Base-by-base conservation (phyloP, 2,329 filamentous ascomycete genomes). In the Colletotrichum camelliae region DNA sequence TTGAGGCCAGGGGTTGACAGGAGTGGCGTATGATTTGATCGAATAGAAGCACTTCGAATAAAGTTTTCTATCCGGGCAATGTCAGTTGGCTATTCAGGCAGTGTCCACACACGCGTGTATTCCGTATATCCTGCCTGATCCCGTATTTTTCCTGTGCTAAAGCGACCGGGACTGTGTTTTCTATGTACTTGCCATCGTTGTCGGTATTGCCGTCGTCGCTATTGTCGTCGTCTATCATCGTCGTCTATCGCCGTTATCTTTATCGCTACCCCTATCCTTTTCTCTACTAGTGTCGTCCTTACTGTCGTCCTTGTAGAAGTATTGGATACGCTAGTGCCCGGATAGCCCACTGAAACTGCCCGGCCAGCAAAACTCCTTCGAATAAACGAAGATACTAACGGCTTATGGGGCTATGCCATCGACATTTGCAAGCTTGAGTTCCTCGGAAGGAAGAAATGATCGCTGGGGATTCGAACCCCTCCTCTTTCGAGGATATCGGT, bases 121-220 rank as follows among this genome's bases (percentile, higher is more conserved):
- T 43, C 9, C 8, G 9, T 0, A 43, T 2, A 6, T 5, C 39
- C 39, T 43, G 2, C 9, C 0, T 18, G 5, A 12, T n/a, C 8
- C 9, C 4, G 39, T n/a, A 6, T 2, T n/a, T n/a, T 43, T 43
- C 0, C 39, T 43, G 39, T 43, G 39, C 39, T 43, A n/a, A 2
- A 43, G 39, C 39, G 24, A 27, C 24, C 4, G 24, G 24, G 18
- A 43, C 18, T n/a, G 10, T 8, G 2, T n/a, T 43, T n/a, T 9
- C 9, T 5, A 43, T 2, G 18, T n/a, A n/a, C 18, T 43, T 43
- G 0, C 39, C n/a, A n/a, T n/a, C 39, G 39, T 43, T 7, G 16
- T 39, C 37, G 7, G 7, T 39, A 24, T 24, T 24, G 24, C 3
- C 21, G 3, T 39, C 16, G 4, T 39, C 29, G 0, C 39, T n/a